Conservation (phyloP, 2,329 filamentous ascomycete species). For the Xylaria sp. region DNA sequence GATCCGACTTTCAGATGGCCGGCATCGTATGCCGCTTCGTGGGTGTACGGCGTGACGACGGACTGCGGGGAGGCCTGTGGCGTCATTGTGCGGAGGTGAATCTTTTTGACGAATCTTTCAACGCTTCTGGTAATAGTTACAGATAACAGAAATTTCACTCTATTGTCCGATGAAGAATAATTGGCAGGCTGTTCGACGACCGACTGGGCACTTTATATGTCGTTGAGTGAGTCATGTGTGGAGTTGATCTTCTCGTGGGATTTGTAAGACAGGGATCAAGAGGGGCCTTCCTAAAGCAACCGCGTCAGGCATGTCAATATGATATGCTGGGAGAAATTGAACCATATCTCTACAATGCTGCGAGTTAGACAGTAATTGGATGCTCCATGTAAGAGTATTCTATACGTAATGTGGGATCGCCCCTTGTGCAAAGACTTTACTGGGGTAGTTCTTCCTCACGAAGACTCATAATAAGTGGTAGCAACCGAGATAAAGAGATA, state of each 20-base stretch:
- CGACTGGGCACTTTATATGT: not conserved
- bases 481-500: too few species aligned
- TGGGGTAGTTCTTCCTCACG: not conserved
- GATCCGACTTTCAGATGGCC: conserved; percentile 31
- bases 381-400: too few species aligned
- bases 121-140: not conserved
- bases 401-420: not conserved
- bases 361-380: not conserved
- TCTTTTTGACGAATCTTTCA: not conserved
- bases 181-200: not conserved
- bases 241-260: conserved; percentile 3
- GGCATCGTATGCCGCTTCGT: conserved; percentile 34
- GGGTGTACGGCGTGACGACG: conserved; percentile 22
- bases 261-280: not conserved
- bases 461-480: too few species aligned
- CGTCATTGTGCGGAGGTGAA: conserved; percentile 8
- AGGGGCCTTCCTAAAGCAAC: conserved; percentile 7
- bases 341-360: not conserved
- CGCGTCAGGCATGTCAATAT: not conserved
- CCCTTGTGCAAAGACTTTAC: too few species aligned
- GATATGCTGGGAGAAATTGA: not conserved
- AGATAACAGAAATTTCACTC: not conserved
- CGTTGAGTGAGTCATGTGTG: conserved; percentile 15
- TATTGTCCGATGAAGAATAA: not conserved
- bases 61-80: conserved; percentile 8